These are phyloP conservation scores for Rhodamnia rubescens DNA, from an alignment of 345 rosid genomes.

Conservation along the genomic window DNA sequence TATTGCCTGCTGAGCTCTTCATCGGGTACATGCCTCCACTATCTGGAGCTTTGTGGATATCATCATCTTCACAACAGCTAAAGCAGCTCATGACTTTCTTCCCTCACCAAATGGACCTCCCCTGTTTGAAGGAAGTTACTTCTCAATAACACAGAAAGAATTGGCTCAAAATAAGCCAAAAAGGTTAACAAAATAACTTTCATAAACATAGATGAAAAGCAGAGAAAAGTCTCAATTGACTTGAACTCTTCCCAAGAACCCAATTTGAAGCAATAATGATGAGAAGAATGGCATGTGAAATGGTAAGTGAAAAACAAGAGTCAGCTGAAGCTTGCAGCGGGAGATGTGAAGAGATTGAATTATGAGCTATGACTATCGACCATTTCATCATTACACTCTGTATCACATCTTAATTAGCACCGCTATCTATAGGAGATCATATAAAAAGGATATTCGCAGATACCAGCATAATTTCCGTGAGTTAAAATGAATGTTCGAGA, in stretches of 20 bases:
- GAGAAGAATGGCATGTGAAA: too few species aligned
- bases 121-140: neutral
- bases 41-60: conserved; percentile 53
- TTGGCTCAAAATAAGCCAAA: neutral
- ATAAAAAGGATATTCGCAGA: too few species aligned
- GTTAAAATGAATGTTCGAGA: too few species aligned
- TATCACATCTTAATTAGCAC: too few species aligned
- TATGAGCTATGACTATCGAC: too few species aligned
- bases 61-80: conserved; percentile 72
- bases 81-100: conserved; percentile 59
- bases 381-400: too few species aligned
- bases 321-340: too few species aligned
- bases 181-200: neutral
- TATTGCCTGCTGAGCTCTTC: conserved; percentile 57
- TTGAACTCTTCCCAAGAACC: neutral
- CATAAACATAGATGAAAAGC: neutral
- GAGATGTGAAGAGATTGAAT: too few species aligned
- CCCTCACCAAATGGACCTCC: neutral
- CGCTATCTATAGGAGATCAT: too few species aligned
- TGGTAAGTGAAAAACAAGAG: too few species aligned
- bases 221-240: neutral
- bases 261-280: too few species aligned
- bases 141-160: neutral
- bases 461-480: too few species aligned
- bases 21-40: conserved; percentile 43